Evolutionary conservation across 2,329 filamentous ascomycete genomes (phyloP), one percentile per base, ranked within the genome.

Genomic region (Penicillium hordei): DNA sequence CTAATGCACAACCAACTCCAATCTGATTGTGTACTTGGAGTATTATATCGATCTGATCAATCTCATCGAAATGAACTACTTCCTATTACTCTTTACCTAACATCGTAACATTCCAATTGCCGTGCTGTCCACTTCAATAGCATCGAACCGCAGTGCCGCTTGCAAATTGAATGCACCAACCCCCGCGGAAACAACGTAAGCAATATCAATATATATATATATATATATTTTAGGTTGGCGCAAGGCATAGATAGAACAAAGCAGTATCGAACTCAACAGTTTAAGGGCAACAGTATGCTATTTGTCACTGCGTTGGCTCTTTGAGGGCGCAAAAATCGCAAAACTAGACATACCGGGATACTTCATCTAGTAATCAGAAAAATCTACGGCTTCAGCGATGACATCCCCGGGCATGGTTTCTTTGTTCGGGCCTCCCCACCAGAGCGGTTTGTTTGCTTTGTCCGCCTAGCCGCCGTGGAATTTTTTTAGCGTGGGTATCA

Each of bases 21-120:
- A 53, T 46, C 42, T 29, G 34, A 57, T 53, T 31, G 43, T 48
- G 49, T 46, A 48, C 43, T 57, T 57, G 27, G 43, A 29, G 1
- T 27, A 39, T 38, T 46, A 21, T 19, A 46, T 57, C 34, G 8
- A 53, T 57, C 34, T 53, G 55, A 57, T 57, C 42, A 42, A 29
- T 57, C 48, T 45, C 15, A 57, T 52, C 40, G 33, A 33, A n/a
- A 29, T 39, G 21, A 15, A 39, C 44, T 34, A 39, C 29, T 52
- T 33, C n/a, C 25, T 36, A 21, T 25, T 54, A 50, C 29, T 45
- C 40, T 17, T 15, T 21, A 34, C 31, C 29, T 52, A 46, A 40
- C 33, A 21, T 29, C 21, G 21, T 45, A 33, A 31, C 39, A 45
- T 56, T 36, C 4, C 33, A 57, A 52, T 40, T 19, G 48, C 33